Base-by-base conservation (phyloP, 352 stramenopile species). In the Phytophthora tubulina region DNA sequence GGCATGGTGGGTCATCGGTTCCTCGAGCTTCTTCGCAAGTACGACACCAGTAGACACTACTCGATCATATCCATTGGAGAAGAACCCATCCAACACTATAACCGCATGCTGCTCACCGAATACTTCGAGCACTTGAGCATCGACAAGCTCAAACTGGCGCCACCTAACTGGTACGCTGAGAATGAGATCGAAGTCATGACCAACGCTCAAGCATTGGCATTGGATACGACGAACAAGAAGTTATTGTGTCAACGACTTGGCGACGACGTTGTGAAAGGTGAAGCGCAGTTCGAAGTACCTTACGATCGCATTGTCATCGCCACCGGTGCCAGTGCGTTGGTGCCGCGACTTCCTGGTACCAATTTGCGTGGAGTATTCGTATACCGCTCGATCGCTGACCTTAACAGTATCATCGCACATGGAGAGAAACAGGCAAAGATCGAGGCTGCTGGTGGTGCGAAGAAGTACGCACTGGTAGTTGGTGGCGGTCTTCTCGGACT, bases 61-160 rank as follows among this genome's bases (percentile, higher is more conserved):
- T 80, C 86, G 57, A 85, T 98, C 54, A 80, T 94, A 46, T 96
- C 93, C 2, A 97, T 98, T 75, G 97, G 94, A 58, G 94, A 98
- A 67, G 94, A 98, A 74, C 90, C 84, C 31, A 77, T 90, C 27
- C 80, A 92, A 52, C 93, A 96, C 59, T 98, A 98, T 81, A 97
- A 98, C 77, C 91, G 94, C 45, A 96, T 98, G 78, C 86, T 93
- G 62, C 82, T 98, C 3, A 97, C 89, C 59, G 91, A 92, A 46
- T 98, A 97, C 82, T 98, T 98, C 80, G 92, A 97, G 75, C 97
- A 97, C 38, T 76, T 90, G 31, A 86, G 96, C 79, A 82, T 94
- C 33, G 91, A 94, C 8, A 85, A 85, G 49, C 79, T 98, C 33
- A 90, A 83, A 61, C 89, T 98, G 66, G 95, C 92, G 11, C 81